phyloP scores from a whole-genome alignment of 129 eudicot genomes.

The Dittrichia graveolens region DNA sequence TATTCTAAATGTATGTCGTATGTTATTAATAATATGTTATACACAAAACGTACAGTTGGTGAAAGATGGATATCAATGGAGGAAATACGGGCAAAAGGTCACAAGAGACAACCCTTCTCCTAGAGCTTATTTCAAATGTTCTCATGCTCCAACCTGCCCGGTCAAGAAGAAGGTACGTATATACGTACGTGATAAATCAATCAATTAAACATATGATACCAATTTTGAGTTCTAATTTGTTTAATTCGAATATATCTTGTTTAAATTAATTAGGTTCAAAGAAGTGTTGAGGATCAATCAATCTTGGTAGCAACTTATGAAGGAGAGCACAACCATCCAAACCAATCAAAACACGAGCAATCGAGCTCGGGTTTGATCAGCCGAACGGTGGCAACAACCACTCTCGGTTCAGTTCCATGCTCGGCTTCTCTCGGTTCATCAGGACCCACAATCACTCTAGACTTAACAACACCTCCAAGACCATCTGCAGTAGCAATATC shows the following conservation, averaged over 20 bases:
- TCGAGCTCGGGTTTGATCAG: constrained; percentile 43
- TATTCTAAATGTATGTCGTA: constrained; percentile 1
- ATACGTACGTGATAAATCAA: not conserved
- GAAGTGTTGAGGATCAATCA: constrained; percentile 92
- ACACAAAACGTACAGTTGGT: constrained; percentile 50
- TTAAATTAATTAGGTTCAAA: constrained; percentile 65
- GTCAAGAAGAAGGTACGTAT: constrained; percentile 87
- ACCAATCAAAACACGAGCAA: constrained; percentile 50
- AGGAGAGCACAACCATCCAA: constrained; percentile 93
- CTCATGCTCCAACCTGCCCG: constrained; percentile 94
- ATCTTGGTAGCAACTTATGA: constrained; percentile 89
- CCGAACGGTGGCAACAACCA: constrained; percentile 35
- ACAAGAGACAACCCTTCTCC: constrained; percentile 99
- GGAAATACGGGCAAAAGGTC: constrained; percentile 98
- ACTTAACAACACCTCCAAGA: constrained; percentile 56
- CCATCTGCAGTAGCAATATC: not conserved
- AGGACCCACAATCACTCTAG: constrained; percentile 59
- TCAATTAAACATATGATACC: not conserved
- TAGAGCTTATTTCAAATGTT: constrained; percentile 98
- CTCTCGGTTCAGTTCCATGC: constrained; percentile 53
- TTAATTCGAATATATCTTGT: not conserved
- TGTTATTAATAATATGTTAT: not conserved
- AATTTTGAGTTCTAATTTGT: constrained; percentile 16
- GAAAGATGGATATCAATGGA: constrained; percentile 98
- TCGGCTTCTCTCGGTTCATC: constrained; percentile 50